A percentile compares a stretch with the other conserved stretches of the same genome.
Conservation (phyloP, 1,284 basidiomycete genomes). For the Anthracocystis setariae region DNA sequence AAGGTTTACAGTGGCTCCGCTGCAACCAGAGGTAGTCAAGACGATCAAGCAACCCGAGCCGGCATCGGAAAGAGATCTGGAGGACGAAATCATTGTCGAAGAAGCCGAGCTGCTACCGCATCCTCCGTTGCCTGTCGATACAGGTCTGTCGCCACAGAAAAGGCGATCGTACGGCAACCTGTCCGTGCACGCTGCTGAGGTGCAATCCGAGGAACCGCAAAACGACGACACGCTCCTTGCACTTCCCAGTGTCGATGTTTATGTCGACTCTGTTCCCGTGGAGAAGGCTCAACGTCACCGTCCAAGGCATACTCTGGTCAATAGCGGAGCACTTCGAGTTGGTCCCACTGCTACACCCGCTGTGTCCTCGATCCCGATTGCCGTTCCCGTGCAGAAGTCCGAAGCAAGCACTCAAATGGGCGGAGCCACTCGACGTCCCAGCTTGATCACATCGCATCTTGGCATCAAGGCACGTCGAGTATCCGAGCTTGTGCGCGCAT, state of each 20-base stretch:
- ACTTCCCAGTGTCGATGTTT: conserved; percentile 4
- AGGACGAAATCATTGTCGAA: conserved; percentile 9
- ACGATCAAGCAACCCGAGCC: conserved; percentile 3
- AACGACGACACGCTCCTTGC: conserved; percentile 28
- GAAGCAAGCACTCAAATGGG: background rate
- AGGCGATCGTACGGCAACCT: conserved; percentile 43
- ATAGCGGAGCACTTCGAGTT: conserved; percentile 38
- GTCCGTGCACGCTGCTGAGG: conserved; percentile 28
- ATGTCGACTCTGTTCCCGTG: conserved; percentile 2
- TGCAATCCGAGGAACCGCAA: conserved; percentile 2
- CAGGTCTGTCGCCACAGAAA: conserved; percentile 35
- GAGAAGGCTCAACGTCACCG: conserved; percentile 13
- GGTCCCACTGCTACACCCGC: background rate
- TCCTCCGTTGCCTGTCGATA: conserved; percentile 22
- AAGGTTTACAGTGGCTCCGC: conserved; percentile 21
- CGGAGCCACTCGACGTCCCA: conserved; percentile 12
- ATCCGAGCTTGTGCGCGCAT: conserved; percentile 39
- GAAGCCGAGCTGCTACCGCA: conserved; percentile 11
- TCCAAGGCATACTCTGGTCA: conserved; percentile 40
- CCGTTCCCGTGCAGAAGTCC: background rate
- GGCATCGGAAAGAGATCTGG: background rate
- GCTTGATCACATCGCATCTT: conserved; percentile 31
- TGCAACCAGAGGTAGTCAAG: conserved; percentile 23
- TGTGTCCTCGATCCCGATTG: conserved; percentile 8
- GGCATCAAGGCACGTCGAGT: conserved; percentile 46